Conservation (phyloP, 306 rosid species). For the Herpetospermum pedunculosum region DNA sequence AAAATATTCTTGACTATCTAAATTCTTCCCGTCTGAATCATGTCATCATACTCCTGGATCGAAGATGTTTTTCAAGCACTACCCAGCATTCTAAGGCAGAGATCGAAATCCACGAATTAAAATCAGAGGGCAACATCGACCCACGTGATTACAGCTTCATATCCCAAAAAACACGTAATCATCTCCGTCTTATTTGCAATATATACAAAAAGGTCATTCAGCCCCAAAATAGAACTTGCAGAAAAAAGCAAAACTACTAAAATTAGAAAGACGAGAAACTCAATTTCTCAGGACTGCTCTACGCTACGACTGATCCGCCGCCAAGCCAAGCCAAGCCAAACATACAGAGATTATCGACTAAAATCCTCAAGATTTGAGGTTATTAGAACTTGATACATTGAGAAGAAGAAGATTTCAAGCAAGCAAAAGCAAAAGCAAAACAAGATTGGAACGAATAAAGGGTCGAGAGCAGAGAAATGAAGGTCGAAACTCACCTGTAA, state of each 20-base stretch:
- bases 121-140: not conserved
- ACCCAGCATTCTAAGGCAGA: not conserved
- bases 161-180: not conserved
- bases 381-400: not conserved
- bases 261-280: conserved; percentile 6
- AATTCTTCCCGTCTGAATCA: not conserved
- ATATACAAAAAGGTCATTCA: not conserved
- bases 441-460: not conserved
- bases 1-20: not conserved
- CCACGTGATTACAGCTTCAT: not conserved
- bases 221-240: not conserved
- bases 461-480: not conserved
- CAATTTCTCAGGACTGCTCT: not conserved
- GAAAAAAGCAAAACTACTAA: not conserved
- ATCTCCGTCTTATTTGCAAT: not conserved
- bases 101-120: not conserved
- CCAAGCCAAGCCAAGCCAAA: conserved; percentile 14
- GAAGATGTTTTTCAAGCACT: not conserved
- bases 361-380: not conserved
- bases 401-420: not conserved
- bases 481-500: conserved; percentile 19
- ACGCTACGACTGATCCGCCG: not conserved
- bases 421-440: not conserved
- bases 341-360: not conserved
- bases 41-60: not conserved